Percentiles rank a stretch among this genome's conserved stretches.
Evolutionary conservation across 2,329 filamentous ascomycete genomes (phyloP).

Genomic region (Didymella keratinophila): DNA sequence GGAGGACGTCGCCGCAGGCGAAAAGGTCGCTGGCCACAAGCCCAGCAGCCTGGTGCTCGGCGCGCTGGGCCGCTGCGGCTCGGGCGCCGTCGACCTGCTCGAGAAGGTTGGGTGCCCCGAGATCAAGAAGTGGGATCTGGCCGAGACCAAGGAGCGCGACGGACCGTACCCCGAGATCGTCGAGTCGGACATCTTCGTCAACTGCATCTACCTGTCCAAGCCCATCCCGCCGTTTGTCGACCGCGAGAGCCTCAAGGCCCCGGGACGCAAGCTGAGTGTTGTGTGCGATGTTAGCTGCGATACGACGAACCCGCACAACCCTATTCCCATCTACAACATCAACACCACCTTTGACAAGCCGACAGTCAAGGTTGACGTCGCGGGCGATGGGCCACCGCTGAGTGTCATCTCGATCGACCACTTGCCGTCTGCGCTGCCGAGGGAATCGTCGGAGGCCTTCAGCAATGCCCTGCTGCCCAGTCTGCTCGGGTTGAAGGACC

Average conservation of each 20-base stretch:
- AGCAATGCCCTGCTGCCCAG: constrained; percentile 79
- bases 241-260: constrained; percentile 69
- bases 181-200: constrained; percentile 63
- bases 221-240: constrained; percentile 85
- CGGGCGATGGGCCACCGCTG: constrained; percentile 65
- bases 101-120: constrained; percentile 75
- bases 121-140: constrained; percentile 79
- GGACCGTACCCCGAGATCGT: constrained; percentile 83
- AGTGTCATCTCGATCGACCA: constrained; percentile 74
- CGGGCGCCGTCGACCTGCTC: constrained; percentile 82
- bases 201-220: constrained; percentile 77
- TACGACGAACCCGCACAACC: constrained; percentile 75
- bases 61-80: constrained; percentile 78
- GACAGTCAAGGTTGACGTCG: constrained; percentile 77
- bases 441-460: constrained; percentile 88
- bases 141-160: constrained; percentile 70
- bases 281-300: constrained; percentile 65
- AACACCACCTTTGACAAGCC: constrained; percentile 89
- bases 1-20: constrained; percentile 71
- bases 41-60: constrained; percentile 86
- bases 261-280: constrained; percentile 77
- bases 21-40: constrained; percentile 70
- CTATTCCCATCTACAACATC: constrained; percentile 81
- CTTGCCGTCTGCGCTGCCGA: constrained; percentile 71
- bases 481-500: constrained; percentile 78